Evolutionary conservation across 2,329 filamentous ascomycete species (phyloP).

Genomic region (Xylariaceae sp.): DNA sequence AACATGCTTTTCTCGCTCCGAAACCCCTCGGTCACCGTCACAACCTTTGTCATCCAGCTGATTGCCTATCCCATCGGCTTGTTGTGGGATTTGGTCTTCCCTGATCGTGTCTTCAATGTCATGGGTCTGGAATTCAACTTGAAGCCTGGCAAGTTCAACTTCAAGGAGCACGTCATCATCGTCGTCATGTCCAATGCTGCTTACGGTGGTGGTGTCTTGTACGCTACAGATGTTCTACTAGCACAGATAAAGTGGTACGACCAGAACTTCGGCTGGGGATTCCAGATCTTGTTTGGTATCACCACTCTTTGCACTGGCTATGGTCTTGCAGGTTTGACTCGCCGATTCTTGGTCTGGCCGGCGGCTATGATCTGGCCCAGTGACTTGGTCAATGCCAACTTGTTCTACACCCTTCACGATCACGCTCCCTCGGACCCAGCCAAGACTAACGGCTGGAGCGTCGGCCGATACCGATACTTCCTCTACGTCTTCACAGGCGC

Average conservation of each 20-base stretch:
- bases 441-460: constrained; percentile 55
- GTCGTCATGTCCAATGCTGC: constrained; percentile 64
- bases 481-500: constrained; percentile 47
- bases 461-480: constrained; percentile 58
- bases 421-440: constrained; percentile 50
- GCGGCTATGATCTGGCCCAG: constrained; percentile 65
- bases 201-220: constrained; percentile 56
- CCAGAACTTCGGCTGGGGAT: constrained; percentile 56
- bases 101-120: constrained; percentile 32
- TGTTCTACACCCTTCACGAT: constrained; percentile 66
- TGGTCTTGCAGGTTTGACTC: constrained; percentile 58
- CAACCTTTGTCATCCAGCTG: constrained; percentile 54
- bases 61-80: constrained; percentile 48
- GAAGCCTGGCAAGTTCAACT: constrained; percentile 39
- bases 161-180: constrained; percentile 40
- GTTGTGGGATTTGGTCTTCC: constrained; percentile 36
- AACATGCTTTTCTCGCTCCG: constrained; percentile 54
- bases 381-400: constrained; percentile 56
- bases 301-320: constrained; percentile 64
- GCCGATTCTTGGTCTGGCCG: constrained; percentile 59
- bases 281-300: constrained; percentile 58
- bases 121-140: constrained; percentile 38
- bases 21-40: constrained; percentile 50
- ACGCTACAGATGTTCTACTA: constrained; percentile 51
- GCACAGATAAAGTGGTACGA: constrained; percentile 57